Evolutionary conservation across 805 yeast genomes (phyloP).

Genomic region (Cyberlindnera mrakii): DNA sequence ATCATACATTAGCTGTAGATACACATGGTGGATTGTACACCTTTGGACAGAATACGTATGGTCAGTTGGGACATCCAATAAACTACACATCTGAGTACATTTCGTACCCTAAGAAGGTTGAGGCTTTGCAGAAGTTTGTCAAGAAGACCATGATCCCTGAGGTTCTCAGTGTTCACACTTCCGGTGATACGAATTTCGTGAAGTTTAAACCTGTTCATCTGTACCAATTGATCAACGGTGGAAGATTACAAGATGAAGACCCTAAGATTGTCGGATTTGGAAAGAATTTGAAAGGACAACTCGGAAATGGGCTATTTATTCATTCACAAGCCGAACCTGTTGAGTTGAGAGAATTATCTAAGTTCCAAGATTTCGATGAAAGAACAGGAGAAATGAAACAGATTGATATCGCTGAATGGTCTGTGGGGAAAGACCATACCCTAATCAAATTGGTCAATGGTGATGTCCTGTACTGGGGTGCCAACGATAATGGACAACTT

Average conservation of each 20-base stretch:
- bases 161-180: constrained; percentile 56
- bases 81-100: constrained; percentile 59
- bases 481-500: constrained; percentile 74
- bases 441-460: constrained; percentile 54
- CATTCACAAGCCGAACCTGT: constrained; percentile 71
- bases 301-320: constrained; percentile 71
- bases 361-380: constrained; percentile 53
- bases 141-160: constrained; percentile 37
- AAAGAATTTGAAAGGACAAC: constrained; percentile 77
- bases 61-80: constrained; percentile 77
- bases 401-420: constrained; percentile 45
- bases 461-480: constrained; percentile 79
- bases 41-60: constrained; percentile 80
- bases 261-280: constrained; percentile 62
- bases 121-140: constrained; percentile 35
- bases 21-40: constrained; percentile 61
- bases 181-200: constrained; percentile 59
- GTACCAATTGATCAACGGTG: constrained; percentile 24
- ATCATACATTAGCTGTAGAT: constrained; percentile 70
- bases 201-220: constrained; percentile 29
- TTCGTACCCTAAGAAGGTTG: constrained; percentile 60
- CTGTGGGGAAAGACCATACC: constrained; percentile 61
- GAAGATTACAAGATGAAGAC: constrained; percentile 9
- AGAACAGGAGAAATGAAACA: constrained; percentile 31
- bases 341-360: constrained; percentile 35